These are phyloP conservation scores for Triangularia verruculosa DNA, from an alignment of 2,329 filamentous ascomycete genomes.

Conservation along the genomic window DNA sequence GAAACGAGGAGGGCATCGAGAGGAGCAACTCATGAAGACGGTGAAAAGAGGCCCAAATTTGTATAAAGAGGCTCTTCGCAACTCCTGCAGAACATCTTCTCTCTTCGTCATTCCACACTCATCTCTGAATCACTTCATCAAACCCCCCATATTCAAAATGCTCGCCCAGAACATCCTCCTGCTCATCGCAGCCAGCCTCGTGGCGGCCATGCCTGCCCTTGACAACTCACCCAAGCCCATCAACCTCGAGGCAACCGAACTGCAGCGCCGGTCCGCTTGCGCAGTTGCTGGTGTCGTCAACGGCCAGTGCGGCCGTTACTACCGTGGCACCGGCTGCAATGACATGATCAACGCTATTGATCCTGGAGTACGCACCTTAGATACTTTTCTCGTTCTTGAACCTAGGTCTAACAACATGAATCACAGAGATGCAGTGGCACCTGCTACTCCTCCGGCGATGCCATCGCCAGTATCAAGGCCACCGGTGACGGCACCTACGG, in stretches of 20 bases:
- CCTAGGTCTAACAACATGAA: neutral
- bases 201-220: neutral
- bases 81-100: neutral
- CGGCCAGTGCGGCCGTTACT: constrained; percentile 18
- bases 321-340: constrained; percentile 8
- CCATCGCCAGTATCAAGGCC: constrained; percentile 10
- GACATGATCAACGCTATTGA: constrained; percentile 10
- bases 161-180: neutral
- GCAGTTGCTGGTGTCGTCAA: constrained; percentile 13
- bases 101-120: neutral
- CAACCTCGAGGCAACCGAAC: constrained; percentile 7
- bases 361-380: constrained; percentile 3
- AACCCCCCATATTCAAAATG: neutral
- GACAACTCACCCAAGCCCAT: constrained; percentile 4
- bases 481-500: constrained; percentile 3
- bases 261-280: constrained; percentile 8
- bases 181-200: constrained; percentile 1
- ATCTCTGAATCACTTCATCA: neutral
- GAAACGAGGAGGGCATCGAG: no score
- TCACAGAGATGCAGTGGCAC: constrained; percentile 3
- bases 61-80: neutral
- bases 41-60: neutral
- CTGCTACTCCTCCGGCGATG: constrained; percentile 4
- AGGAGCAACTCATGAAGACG: neutral
- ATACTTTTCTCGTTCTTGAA: neutral